Evolutionary conservation across 2,329 filamentous ascomycete genomes (phyloP), one percentile per base, ranked within the genome.

Genomic region (Rutstroemia sp.): DNA sequence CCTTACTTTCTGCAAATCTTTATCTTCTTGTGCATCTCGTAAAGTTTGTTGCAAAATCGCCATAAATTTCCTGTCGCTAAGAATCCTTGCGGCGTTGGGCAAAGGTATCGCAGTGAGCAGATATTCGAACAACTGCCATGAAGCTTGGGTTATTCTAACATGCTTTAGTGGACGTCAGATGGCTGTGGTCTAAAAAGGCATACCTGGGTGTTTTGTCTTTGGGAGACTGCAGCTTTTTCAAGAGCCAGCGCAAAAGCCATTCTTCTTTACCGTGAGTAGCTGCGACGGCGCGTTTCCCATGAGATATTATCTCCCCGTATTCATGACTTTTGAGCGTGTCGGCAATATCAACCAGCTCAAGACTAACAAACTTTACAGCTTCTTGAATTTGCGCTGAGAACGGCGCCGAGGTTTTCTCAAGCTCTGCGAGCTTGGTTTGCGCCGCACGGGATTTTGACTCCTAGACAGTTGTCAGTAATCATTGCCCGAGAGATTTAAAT

Each of bases 31-130:
- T 61, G 74, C 61, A 51, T 90, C 86, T 48, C 81, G 76, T 48
- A 91, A 71, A 0, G 85, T 81, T 63, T 82, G 79, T 63, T 85
- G 82, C 44, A 95, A 69, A 9, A 89, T 79, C 1, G 73, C 71
- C 37, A 88, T 72, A 53, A 95, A 89, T 47, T 82, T 79, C 56
- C 85, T 78, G 57, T 91, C 84, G 21, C 82, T 83, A 6, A 95
- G 76, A 4, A 87, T 83, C 57, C 84, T 83, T 8, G 88, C 87
- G 23, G 89, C 75, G 10, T 82, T 84, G 47, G 87, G 84, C 0
- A 83, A 73, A 0, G 88, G 85, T 17, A 92, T 81, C n/a, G 82
- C 73, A 50, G 77, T 73, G 54, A 89, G 77, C 48, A 87, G 75
- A 57, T 78, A 78, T 46, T 76, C 75, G 23, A 91, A 69, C 38